Evolutionary conservation across 2,329 filamentous ascomycete species (phyloP).

Genomic region (Ceratocystis papillata): DNA sequence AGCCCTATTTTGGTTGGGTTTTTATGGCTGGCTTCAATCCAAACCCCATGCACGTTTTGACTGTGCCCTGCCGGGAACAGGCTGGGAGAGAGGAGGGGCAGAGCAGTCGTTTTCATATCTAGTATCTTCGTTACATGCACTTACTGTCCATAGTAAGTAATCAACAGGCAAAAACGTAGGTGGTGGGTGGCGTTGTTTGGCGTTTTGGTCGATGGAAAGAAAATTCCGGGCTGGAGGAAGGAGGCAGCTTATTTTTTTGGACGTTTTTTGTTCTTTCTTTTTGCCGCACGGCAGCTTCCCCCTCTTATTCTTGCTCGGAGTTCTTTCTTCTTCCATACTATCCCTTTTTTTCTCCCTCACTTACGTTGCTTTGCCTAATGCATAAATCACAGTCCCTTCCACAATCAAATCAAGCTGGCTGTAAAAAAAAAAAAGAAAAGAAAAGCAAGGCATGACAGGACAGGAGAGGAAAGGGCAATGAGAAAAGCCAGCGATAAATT

Average conservation of each 20-base stretch:
- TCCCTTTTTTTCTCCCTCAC: not conserved
- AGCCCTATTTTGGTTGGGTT: not conserved
- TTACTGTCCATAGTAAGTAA: not conserved
- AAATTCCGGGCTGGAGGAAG: conserved; percentile 6
- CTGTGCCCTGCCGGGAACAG: not conserved
- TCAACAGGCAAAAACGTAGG: not conserved
- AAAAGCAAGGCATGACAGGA: not conserved
- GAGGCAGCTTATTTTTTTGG: not conserved
- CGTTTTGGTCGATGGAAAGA: conserved; percentile 1
- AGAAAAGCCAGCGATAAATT: not conserved
- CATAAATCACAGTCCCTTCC: conserved; percentile 14
- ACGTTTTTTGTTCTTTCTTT: conserved; percentile 9
- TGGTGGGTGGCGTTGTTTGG: not conserved
- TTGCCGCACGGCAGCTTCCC: conserved; percentile 4
- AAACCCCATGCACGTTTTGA: conserved; percentile 9
- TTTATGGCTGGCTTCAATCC: not conserved
- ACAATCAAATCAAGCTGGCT: not conserved
- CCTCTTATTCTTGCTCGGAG: conserved; percentile 9
- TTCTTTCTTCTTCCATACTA: conserved; percentile 4
- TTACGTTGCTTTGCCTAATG: conserved; percentile 4
- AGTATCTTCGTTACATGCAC: not conserved
- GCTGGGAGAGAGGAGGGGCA: not conserved
- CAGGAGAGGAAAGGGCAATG: not conserved
- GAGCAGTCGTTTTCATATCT: not conserved
- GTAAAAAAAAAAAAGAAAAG: not conserved